Evolutionary conservation across 1,284 basidiomycete species (phyloP).

Genomic region (Sphaerobolus stellatus): DNA sequence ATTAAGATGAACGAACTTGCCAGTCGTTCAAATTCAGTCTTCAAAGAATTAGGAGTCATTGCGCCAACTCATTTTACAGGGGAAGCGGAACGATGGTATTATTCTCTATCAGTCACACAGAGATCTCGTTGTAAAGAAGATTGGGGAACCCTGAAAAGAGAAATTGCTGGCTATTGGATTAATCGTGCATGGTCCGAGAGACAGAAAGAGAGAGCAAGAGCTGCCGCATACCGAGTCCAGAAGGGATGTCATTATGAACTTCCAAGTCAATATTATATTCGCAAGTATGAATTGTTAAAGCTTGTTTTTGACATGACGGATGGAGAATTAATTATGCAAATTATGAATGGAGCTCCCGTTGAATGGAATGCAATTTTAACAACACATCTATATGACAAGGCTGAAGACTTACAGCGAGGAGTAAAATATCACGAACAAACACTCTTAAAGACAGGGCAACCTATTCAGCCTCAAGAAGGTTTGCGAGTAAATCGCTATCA

Average conservation of each 20-base stretch:
- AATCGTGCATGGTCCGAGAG: constrained; percentile 15
- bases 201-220: constrained; percentile 8
- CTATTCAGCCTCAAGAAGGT: neutral
- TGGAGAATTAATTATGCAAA: constrained; percentile 20
- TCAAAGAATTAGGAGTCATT: constrained; percentile 3
- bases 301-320: constrained; percentile 11
- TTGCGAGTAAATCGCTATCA: neutral
- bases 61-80: constrained; percentile 10
- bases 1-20: constrained; percentile 12
- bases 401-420: constrained; percentile 18
- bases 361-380: constrained; percentile 24
- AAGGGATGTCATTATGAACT: constrained; percentile 23
- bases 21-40: neutral
- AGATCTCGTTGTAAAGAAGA: neutral
- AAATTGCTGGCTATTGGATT: constrained; percentile 10
- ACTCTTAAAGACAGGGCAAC: constrained; percentile 13
- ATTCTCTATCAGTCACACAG: neutral
- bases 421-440: constrained; percentile 23
- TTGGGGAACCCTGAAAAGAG: constrained; percentile 12
- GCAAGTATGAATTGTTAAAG: constrained; percentile 16
- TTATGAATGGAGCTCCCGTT: constrained; percentile 24
- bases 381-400: constrained; percentile 13
- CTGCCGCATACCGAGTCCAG: constrained; percentile 21
- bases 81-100: constrained; percentile 14
- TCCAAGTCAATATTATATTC: constrained; percentile 30